Evolutionary conservation across 2,329 filamentous ascomycete genomes (phyloP).

Genomic region (Fusarium sp.): DNA sequence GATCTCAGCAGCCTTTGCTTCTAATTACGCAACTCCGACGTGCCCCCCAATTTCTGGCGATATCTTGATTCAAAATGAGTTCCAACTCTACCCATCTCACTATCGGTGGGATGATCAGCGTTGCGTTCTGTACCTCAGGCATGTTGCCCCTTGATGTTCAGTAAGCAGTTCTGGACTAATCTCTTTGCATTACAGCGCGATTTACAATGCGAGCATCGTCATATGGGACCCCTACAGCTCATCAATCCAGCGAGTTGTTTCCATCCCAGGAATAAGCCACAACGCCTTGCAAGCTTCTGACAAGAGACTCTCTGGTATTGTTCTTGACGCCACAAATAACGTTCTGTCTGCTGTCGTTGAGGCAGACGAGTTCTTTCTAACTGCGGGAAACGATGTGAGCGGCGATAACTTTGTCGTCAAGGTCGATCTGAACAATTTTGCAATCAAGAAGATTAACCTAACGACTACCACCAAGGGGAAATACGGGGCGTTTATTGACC

Average conservation of each 20-base stretch:
- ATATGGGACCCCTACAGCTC: not conserved
- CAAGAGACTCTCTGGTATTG: not conserved
- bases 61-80: not conserved
- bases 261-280: not conserved
- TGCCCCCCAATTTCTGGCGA: not conserved
- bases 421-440: not conserved
- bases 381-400: not conserved
- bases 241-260: not conserved
- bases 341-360: not conserved
- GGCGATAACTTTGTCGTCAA: not conserved
- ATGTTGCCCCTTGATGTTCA: fast-evolving
- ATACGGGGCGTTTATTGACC: not conserved
- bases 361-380: not conserved
- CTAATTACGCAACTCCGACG: fast-evolving
- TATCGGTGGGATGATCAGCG: not conserved
- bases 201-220: not conserved
- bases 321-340: not conserved
- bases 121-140: not conserved
- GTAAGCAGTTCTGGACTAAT: fast-evolving
- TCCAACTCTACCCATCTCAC: not conserved
- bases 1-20: fast-evolving
- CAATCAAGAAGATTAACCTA: not conserved
- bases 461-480: not conserved
- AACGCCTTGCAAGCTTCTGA: not conserved
- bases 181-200: not conserved